Base-by-base conservation (phyloP, 2,329 filamentous ascomycete genomes). In the Colletotrichum spinosum region DNA sequence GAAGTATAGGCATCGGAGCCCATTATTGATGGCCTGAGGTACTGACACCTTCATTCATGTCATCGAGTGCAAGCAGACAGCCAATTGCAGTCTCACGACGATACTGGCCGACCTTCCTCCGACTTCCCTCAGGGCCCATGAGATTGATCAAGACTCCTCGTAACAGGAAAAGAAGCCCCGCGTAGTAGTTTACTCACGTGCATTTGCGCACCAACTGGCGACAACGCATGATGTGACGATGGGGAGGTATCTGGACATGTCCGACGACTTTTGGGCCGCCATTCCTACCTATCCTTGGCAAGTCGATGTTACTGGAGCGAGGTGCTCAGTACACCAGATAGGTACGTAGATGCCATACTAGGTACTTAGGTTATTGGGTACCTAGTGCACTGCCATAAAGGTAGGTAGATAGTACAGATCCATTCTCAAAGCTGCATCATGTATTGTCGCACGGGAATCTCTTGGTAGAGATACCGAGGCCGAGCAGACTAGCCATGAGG, bases 171-270 rank as follows among this genome's bases (percentile, higher is more conserved):
- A 25, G 25, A 41, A 65, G 52, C 62, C 62, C 58, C 58, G 58
- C 58, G 62, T 62, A 56, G 52, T 42, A 42, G 63, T 41, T 8
- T 17, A 52, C 63, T 66, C 63, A 66, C 63, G 63, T 66, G 63
- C 17, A 59, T 17, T 45, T 39, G 17, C 39, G 39, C 39, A 55
- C 45, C 38, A 10, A 17, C 60, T 60, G 55, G 39, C 50, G 55
- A 50, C 57, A 52, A 41, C 62, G 51, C 60, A 59, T 5, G 4
- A 25, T 59, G 41, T 42, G 48, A 63, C 11, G 55, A 63, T 53
- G 60, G 48, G 50, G 53, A 63, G 39, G 58, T 63, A 42, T 57
- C 57, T 56, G 9, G 13, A 17, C 7, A 42, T 44, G 34, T 35
- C 25, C 25, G 4, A 25, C 25, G 25, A 25, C 37, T 35, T 53